Evolutionary conservation across 169 alveolate genomes (phyloP).

Genomic region (Cryptosporidium parvum): DNA sequence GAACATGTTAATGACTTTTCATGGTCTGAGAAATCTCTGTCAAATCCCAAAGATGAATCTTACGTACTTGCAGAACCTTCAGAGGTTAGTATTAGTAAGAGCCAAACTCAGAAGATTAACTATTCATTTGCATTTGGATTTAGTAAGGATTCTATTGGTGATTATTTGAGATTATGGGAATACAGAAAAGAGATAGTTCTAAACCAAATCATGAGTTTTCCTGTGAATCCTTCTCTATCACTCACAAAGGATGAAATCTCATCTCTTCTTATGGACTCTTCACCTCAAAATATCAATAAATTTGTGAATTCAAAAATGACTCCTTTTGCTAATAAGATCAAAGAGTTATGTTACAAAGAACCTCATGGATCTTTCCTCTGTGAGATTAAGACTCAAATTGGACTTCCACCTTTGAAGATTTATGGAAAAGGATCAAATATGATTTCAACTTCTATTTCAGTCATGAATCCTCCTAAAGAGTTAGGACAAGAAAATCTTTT

Average conservation of each 20-base stretch:
- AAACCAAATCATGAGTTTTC: constrained; percentile 2
- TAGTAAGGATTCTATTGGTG: neutral
- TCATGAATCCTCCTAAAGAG: constrained; percentile 55
- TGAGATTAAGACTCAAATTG: constrained; percentile 20
- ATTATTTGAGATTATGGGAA: constrained; percentile 25
- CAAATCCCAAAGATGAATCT: neutral
- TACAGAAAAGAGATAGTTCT: constrained; percentile 30
- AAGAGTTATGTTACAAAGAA: constrained; percentile 32
- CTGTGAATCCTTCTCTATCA: constrained; percentile 6
- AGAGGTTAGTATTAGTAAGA: neutral
- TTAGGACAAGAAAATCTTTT: neutral
- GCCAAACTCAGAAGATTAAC: neutral
- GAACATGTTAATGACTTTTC: constrained; percentile 36
- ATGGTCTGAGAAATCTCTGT: constrained; percentile 63
- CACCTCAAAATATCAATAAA: neutral
- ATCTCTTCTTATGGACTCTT: neutral
- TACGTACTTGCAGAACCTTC: neutral
- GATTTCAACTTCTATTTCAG: constrained; percentile 25
- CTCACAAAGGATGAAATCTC: neutral
- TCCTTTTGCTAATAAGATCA: constrained; percentile 2
- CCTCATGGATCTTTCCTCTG: constrained; percentile 63
- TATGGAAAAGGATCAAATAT: neutral
- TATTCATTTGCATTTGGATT: constrained; percentile 57
- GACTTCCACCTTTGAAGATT: constrained; percentile 28
- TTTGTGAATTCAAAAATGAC: neutral